phyloP scores from a whole-genome alignment of 805 yeast species.

The Metschnikowia cerradonensis region DNA sequence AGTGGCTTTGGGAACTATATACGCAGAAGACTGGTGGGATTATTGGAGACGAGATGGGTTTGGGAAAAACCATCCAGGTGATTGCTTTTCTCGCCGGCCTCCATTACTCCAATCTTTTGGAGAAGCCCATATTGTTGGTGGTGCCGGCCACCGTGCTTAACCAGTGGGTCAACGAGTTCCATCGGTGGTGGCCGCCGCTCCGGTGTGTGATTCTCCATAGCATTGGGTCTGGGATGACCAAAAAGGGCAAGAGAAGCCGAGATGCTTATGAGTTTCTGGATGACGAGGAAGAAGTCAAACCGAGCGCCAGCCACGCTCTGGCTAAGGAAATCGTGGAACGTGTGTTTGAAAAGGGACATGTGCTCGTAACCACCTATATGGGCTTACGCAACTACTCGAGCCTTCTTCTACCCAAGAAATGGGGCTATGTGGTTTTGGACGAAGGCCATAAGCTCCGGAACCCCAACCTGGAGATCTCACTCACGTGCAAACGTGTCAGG shows the following conservation, averaged over 20 bases:
- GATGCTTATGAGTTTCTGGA: slow-evolving; percentile 27
- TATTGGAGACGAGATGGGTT: slow-evolving; percentile 96
- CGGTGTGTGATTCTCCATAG: slow-evolving; percentile 84
- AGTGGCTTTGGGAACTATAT: slow-evolving; percentile 95
- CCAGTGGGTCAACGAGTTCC: slow-evolving; percentile 97
- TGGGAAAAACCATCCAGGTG: slow-evolving; percentile 92
- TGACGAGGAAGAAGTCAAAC: slow-evolving; percentile 2
- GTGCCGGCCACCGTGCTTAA: slow-evolving; percentile 96
- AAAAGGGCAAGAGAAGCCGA: slow-evolving; percentile 26
- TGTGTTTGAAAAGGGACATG: slow-evolving; percentile 69
- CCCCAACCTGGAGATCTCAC: slow-evolving; percentile 84
- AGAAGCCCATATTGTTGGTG: slow-evolving; percentile 78
- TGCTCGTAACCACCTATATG: slow-evolving; percentile 86
- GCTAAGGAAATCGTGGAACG: slow-evolving; percentile 51
- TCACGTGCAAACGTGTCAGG: slow-evolving; percentile 77
- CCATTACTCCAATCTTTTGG: slow-evolving; percentile 71
- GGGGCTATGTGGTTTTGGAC: slow-evolving; percentile 91
- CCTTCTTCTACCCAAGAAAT: slow-evolving; percentile 56
- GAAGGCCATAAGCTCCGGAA: slow-evolving; percentile 97
- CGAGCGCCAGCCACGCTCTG: slow-evolving; percentile 26
- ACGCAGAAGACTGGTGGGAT: slow-evolving; percentile 91
- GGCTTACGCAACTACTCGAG: slow-evolving; percentile 71
- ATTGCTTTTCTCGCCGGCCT: slow-evolving; percentile 88
- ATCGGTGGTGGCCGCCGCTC: slow-evolving; percentile 97
- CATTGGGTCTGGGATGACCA: slow-evolving; percentile 80